Base-by-base conservation (phyloP, 2,329 filamentous ascomycete species). In the Raffaelea ambrosiae region DNA sequence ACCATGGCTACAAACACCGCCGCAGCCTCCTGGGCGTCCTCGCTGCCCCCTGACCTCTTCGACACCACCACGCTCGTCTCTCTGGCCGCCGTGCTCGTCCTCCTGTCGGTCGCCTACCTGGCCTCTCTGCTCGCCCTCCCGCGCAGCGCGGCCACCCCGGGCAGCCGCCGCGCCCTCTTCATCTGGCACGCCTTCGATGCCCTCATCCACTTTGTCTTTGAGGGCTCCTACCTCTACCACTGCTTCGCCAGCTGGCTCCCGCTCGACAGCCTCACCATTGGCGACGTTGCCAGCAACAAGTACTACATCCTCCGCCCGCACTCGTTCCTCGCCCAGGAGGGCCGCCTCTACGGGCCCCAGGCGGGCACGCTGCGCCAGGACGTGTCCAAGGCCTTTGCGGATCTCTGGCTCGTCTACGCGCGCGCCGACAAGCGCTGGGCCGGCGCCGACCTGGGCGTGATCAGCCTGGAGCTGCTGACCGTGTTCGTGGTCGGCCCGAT, bases 131-230 rank as follows among this genome's bases (percentile, higher is more conserved):
- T 53, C 43, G 66, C 68, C 20, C 67, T 79, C 20, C 63, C 83
- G 4, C 13, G 61, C 67, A 11, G 66, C 76, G 1, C 81, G 45
- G n/a, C 26, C 7, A 29, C 26, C 7, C 13, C 26, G 7, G 26
- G 26, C 26, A 73, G 75, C 48, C 87, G 88, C 53, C 88, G 89
- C 52, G 70, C 86, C 61, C 81, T 96, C 54, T 95, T 95, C 74
- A 78, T 94, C 67, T 96, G 91, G 91, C 90, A 96, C 70, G 77
- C 87, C 35, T 94, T 95, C 68, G 90, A 96, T 65, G 88, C 88
- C 29, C 76, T 96, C 40, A 91, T 90, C 59, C 93, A 98, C 70
- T 81, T 94, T 66, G 73, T 88, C 63, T 85, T 97, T 63, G 91
- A 97, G 69, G 90, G 88, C 47, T 84, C 81, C 59, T 97, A 88